These are phyloP conservation scores for Dimargaris xerosporica DNA, from an alignment of 192 early-diverging fungal genomes.

Conservation along the genomic window DNA sequence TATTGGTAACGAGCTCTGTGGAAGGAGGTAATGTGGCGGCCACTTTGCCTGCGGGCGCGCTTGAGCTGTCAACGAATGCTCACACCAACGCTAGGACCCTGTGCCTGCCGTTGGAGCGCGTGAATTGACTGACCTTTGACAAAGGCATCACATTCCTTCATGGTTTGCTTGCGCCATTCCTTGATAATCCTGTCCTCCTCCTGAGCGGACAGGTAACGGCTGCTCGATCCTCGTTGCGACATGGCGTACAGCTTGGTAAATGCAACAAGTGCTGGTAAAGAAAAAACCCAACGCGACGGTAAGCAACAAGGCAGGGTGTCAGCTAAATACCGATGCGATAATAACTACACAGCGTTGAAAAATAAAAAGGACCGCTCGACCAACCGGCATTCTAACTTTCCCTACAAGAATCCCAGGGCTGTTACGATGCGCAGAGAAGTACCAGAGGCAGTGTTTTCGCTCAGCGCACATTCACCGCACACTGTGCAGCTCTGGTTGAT, in stretches of 20 bases:
- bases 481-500: no score
- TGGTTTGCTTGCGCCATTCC: slow-evolving; percentile 2
- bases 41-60: not conserved
- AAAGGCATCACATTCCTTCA: slow-evolving; percentile 1
- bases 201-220: not conserved
- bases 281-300: not conserved
- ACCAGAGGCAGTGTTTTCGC: no score
- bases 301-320: no score
- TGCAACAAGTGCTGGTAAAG: not conserved
- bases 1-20: not conserved
- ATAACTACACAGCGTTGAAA: no score
- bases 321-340: no score
- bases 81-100: not conserved
- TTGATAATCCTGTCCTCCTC: slow-evolving; percentile 6
- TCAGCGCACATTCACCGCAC: no score
- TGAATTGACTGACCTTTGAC: not conserved
- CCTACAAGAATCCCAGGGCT: no score
- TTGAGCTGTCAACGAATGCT: not conserved
- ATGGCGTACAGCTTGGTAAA: not conserved
- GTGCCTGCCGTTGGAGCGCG: not conserved
- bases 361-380: no score
- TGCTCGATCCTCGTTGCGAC: slow-evolving; percentile 3
- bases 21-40: no score
- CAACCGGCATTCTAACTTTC: no score
- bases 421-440: no score